Conservation (phyloP, 2,329 filamentous ascomycete genomes). For the Zymoseptoria tritici region DNA sequence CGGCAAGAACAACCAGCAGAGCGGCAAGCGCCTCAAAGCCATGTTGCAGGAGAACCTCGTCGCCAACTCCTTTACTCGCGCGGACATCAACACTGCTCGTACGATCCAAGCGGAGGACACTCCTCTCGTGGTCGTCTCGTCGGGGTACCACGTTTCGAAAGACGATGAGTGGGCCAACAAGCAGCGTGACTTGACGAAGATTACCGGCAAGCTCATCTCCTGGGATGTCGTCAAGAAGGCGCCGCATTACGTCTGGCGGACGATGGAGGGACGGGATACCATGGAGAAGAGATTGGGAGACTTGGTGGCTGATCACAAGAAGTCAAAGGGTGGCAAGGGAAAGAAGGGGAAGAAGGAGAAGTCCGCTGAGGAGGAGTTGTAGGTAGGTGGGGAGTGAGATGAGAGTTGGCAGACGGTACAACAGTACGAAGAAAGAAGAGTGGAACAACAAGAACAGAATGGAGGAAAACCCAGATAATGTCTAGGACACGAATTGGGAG, state of each 20-base stretch:
- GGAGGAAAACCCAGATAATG: too few species aligned
- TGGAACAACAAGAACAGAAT: too few species aligned
- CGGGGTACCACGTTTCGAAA: conserved; percentile 60
- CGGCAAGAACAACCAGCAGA: conserved; percentile 70
- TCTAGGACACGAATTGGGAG: too few species aligned
- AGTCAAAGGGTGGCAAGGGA: conserved; percentile 2
- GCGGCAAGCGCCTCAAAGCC: conserved; percentile 77
- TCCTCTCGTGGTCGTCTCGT: conserved; percentile 74
- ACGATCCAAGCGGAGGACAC: conserved; percentile 71
- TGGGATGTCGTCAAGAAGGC: conserved; percentile 87
- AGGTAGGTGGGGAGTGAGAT: not conserved
- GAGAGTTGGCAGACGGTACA: too few species aligned
- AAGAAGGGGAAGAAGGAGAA: not conserved
- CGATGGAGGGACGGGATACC: conserved; percentile 59
- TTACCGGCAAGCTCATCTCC: conserved; percentile 68
- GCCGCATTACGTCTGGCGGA: conserved; percentile 80
- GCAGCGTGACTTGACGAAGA: conserved; percentile 72
- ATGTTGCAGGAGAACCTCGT: conserved; percentile 90
- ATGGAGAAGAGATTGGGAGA: conserved; percentile 74
- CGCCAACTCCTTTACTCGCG: conserved; percentile 72
- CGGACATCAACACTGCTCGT: conserved; percentile 70
- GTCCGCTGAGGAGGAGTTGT: not conserved
- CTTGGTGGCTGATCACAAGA: conserved; percentile 46
- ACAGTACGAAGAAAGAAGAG: too few species aligned
- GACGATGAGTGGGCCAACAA: conserved; percentile 71